phyloP scores from a whole-genome alignment of 2,329 filamentous ascomycete species.

The Pseudocercospora crystallina region DNA sequence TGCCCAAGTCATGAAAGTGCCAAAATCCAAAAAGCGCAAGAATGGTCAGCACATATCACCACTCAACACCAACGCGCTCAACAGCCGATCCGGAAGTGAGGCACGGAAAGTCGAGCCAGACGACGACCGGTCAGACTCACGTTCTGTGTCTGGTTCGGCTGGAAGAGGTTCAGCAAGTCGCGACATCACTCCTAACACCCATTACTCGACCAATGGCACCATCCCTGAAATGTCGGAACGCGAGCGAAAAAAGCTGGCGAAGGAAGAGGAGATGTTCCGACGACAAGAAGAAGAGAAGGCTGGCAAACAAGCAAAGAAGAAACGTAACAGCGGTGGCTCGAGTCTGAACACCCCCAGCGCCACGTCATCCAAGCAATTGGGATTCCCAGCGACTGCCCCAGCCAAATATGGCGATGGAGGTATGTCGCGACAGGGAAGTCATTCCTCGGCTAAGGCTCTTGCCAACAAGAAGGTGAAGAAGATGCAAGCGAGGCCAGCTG shows the following conservation, averaged over 20 bases:
- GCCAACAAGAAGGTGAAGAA: conserved; percentile 26
- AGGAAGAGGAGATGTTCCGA: conserved; percentile 62
- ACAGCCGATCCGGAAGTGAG: conserved; percentile 62
- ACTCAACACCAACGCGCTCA: conserved; percentile 53
- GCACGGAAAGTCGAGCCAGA: conserved; percentile 48
- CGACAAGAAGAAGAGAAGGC: conserved; percentile 60
- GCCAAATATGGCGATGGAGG: conserved; percentile 32
- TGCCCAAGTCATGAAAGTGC: conserved; percentile 30
- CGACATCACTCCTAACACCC: conserved; percentile 60
- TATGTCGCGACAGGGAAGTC: conserved; percentile 26
- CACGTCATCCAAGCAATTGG: conserved; percentile 44
- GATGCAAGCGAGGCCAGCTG: conserved; percentile 14
- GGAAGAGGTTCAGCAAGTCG: conserved; percentile 59
- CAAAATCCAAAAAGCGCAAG: conserved; percentile 52
- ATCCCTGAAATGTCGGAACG: conserved; percentile 58
- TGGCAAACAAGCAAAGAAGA: conserved; percentile 52
- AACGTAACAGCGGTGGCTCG: conserved; percentile 58
- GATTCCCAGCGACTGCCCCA: conserved; percentile 30
- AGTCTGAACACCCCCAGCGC: conserved; percentile 52
- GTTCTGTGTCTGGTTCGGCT: conserved; percentile 58
- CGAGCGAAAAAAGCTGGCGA: conserved; percentile 62
- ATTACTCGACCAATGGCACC: conserved; percentile 49
- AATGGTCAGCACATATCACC: conserved; percentile 52
- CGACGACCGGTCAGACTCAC: conserved; percentile 59
- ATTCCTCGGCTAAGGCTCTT: conserved; percentile 21